phyloP scores from a whole-genome alignment of 305 asterid genomes.

The Fraxinus greggii region DNA sequence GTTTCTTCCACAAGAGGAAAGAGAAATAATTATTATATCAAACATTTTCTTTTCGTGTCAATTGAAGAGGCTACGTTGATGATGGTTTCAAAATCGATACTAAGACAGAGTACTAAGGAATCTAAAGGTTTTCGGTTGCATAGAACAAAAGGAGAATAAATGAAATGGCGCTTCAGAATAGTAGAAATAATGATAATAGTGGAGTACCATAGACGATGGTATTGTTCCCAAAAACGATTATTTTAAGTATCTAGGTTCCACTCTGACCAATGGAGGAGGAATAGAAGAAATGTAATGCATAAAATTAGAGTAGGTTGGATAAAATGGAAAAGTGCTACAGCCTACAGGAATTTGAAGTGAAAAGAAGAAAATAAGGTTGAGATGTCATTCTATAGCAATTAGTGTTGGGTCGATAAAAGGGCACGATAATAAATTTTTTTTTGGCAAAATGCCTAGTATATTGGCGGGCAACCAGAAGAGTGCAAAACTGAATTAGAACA shows the following conservation, averaged over 20 bases:
- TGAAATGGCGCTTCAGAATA: neutral
- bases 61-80: neutral
- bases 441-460: neutral
- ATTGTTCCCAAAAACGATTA: neutral
- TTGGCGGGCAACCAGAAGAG: neutral
- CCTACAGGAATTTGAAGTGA: neutral
- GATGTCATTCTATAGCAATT: neutral
- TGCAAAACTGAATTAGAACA: neutral
- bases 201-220: neutral
- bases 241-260: neutral
- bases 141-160: neutral
- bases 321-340: neutral
- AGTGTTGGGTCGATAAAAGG: neutral
- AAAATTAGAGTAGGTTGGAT: neutral
- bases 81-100: neutral
- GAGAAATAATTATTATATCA: neutral
- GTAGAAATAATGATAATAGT: neutral
- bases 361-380: neutral
- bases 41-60: conserved; percentile 2
- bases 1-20: conserved; percentile 8
- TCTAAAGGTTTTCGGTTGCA: neutral
- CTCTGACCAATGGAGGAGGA: neutral
- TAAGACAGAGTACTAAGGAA: neutral
- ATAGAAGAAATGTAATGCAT: neutral
- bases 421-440: neutral